Evolutionary conservation across 371 early-diverging fungal species (phyloP).

Genomic region (Syncephalastrum contaminatum): DNA sequence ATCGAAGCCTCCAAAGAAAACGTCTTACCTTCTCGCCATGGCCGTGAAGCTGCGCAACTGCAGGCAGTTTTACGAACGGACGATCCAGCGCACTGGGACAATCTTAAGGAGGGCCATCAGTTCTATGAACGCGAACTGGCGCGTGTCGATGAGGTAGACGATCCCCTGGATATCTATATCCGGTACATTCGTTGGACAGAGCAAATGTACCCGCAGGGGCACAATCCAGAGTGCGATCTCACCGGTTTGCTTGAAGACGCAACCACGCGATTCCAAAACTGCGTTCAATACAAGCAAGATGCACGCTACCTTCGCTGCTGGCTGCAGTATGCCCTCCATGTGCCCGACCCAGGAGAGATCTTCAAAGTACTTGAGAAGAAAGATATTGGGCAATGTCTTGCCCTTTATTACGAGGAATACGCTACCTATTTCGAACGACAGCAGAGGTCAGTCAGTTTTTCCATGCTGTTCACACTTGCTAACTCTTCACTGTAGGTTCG

Average conservation of each 20-base stretch:
- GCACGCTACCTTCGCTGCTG: slow-evolving; percentile 74
- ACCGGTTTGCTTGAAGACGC: slow-evolving; percentile 59
- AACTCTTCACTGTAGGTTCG: slow-evolving; percentile 30
- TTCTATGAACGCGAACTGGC: slow-evolving; percentile 51
- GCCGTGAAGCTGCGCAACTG: slow-evolving; percentile 64
- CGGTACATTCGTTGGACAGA: slow-evolving; percentile 77
- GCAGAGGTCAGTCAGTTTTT: slow-evolving; percentile 34
- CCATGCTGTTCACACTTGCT: neutral
- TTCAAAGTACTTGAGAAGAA: slow-evolving; percentile 70
- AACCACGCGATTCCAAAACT: slow-evolving; percentile 57
- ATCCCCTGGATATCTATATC: slow-evolving; percentile 75
- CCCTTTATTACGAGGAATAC: slow-evolving; percentile 80
- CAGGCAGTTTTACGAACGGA: slow-evolving; percentile 30
- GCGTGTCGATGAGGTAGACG: slow-evolving; percentile 54
- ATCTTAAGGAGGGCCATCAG: slow-evolving; percentile 33
- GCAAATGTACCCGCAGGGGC: slow-evolving; percentile 68
- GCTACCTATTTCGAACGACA: slow-evolving; percentile 58
- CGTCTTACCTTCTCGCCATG: slow-evolving; percentile 67
- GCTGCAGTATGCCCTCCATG: slow-evolving; percentile 62
- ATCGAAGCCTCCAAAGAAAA: slow-evolving; percentile 83
- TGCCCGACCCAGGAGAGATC: slow-evolving; percentile 60
- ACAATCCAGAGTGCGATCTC: slow-evolving; percentile 54
- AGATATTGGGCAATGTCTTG: slow-evolving; percentile 65
- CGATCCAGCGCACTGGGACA: slow-evolving; percentile 27
- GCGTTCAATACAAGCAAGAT: slow-evolving; percentile 73